Percentiles rank a stretch among this genome's conserved stretches.
These are phyloP conservation scores for Lathyrus oleraceus DNA, from an alignment of 306 rosid genomes.

Conservation along the genomic window DNA sequence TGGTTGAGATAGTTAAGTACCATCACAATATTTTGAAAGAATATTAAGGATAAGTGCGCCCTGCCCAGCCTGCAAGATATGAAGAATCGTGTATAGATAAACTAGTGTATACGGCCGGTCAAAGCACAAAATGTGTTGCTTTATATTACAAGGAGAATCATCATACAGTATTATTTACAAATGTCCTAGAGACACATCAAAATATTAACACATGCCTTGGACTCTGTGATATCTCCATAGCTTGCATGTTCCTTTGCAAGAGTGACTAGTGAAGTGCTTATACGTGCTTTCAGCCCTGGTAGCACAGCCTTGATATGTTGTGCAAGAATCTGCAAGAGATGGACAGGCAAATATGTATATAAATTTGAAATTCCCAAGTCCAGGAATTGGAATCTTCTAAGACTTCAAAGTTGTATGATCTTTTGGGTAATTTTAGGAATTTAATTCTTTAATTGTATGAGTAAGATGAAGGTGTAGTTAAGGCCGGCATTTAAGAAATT, in stretches of 20 bases:
- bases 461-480: conserved; percentile 2
- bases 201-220: conserved; percentile 62
- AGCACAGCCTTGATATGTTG: conserved; percentile 81
- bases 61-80: conserved; percentile 75
- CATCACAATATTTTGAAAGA: conserved; percentile 87
- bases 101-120: conserved; percentile 10
- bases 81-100: conserved; percentile 19
- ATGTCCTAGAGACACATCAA: conserved; percentile 20
- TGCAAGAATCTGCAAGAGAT: conserved; percentile 71
- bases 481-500: conserved; percentile 11
- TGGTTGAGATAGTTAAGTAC: conserved; percentile 45
- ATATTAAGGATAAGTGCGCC: conserved; percentile 90
- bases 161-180: conserved; percentile 1
- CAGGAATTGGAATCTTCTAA: conserved; percentile 10
- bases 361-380: conserved; percentile 22
- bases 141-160: conserved; percentile 26
- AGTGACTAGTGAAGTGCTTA: conserved; percentile 69
- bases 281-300: conserved; percentile 84
- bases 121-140: conserved; percentile 22
- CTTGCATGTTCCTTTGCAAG: conserved; percentile 90
- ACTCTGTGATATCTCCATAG: conserved; percentile 87
- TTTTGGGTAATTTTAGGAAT: conserved; percentile 24
- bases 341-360: conserved; percentile 20
- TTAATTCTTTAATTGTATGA: not conserved
- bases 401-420: conserved; percentile 21